Conservation (phyloP, 2,329 filamentous ascomycete species). For the Beauveria sp. region DNA sequence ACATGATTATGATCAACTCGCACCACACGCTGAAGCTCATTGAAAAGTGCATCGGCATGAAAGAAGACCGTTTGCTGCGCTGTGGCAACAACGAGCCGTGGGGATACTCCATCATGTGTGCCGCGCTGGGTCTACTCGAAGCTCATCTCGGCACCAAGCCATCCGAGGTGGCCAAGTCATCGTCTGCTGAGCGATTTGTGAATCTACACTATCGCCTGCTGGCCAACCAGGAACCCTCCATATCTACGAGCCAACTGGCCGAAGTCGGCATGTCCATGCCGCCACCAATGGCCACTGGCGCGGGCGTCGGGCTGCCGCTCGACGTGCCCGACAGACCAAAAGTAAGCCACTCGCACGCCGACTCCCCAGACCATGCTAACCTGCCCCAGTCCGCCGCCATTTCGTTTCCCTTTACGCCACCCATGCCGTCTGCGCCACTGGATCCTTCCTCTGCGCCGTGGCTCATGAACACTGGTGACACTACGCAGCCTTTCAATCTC, state of each 20-base stretch:
- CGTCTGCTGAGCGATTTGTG: slow-evolving; percentile 52
- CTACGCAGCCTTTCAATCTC: slow-evolving; percentile 36
- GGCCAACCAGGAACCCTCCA: slow-evolving; percentile 41
- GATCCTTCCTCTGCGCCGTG: slow-evolving; percentile 28
- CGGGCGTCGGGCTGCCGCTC: slow-evolving; percentile 23
- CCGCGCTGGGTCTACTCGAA: slow-evolving; percentile 50
- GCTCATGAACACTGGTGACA: slow-evolving; percentile 23
- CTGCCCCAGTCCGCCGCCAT: slow-evolving; percentile 32
- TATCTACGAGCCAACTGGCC: slow-evolving; percentile 19
- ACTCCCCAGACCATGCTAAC: slow-evolving; percentile 19
- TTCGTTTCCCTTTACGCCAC: slow-evolving; percentile 31
- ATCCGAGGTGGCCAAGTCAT: slow-evolving; percentile 48
- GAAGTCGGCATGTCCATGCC: slow-evolving; percentile 23
- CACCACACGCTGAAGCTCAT: slow-evolving; percentile 54
- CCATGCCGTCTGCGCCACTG: slow-evolving; percentile 27
- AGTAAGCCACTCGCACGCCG: slow-evolving; percentile 22
- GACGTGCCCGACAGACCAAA: slow-evolving; percentile 31
- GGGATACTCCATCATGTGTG: slow-evolving; percentile 58
- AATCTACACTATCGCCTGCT: slow-evolving; percentile 50
- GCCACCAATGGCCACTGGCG: slow-evolving; percentile 17
- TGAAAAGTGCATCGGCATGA: slow-evolving; percentile 53
- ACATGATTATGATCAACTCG: slow-evolving; percentile 56
- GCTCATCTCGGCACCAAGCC: slow-evolving; percentile 52
- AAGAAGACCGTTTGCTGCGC: slow-evolving; percentile 52
- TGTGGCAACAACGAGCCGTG: slow-evolving; percentile 58